A percentile compares a stretch with the other conserved stretches of the same genome.
Conservation (phyloP, 108 stramenopile species). For the Seminavis robusta region DNA sequence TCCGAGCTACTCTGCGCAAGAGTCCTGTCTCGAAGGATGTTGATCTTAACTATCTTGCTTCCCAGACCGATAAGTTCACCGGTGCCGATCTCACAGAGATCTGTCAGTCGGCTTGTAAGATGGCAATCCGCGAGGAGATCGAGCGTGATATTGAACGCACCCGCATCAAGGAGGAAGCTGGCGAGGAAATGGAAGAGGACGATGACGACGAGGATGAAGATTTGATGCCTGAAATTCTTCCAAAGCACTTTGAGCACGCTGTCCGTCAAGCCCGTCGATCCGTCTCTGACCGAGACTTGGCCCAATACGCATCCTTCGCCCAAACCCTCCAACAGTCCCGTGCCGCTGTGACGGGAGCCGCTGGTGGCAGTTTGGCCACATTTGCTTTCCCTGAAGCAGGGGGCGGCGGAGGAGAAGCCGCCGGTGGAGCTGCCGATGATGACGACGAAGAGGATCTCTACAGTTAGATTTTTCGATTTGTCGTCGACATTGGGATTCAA, state of each 20-base stretch:
- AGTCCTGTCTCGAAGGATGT: constrained; percentile 97
- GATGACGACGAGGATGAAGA: constrained; percentile 94
- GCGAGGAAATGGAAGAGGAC: constrained; percentile 73
- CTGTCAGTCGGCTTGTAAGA: constrained; percentile 98
- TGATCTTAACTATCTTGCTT: constrained; percentile 94
- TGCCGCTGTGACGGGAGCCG: constrained; percentile 83
- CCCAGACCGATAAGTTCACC: constrained; percentile 99
- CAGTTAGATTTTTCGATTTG: constrained; percentile 68
- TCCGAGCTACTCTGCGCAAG: constrained; percentile 97
- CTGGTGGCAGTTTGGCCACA: constrained; percentile 83
- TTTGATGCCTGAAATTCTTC: constrained; percentile 95
- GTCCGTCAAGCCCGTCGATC: constrained; percentile 96
- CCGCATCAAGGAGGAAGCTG: constrained; percentile 90
- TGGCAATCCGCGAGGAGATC: constrained; percentile 98
- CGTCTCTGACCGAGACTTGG: constrained; percentile 95
- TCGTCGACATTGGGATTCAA: too few relatives aligned
- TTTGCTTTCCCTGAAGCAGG: constrained; percentile 87
- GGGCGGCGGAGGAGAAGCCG: constrained; percentile 42
- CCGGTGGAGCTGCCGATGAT: constrained; percentile 58
- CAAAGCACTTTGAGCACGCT: constrained; percentile 96
- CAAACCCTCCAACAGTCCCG: constrained; percentile 93
- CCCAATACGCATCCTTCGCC: constrained; percentile 99
- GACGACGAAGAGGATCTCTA: constrained; percentile 97
- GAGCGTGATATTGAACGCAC: constrained; percentile 96
- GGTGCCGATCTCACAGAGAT: constrained; percentile 99